These are phyloP conservation scores for Fraxinus paxiana DNA, from an alignment of 305 asterid species.

Conservation along the genomic window DNA sequence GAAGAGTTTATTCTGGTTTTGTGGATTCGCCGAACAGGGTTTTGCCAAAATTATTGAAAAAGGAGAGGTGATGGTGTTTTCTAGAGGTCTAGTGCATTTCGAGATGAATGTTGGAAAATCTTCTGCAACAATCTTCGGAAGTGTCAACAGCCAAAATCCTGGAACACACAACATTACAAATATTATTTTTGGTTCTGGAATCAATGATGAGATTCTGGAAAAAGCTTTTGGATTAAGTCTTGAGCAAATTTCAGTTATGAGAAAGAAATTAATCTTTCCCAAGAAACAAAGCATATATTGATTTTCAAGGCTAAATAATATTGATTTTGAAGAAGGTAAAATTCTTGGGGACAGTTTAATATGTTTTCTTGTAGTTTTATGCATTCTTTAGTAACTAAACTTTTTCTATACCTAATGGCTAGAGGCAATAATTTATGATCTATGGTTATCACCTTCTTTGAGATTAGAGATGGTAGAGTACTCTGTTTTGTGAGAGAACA, in stretches of 20 bases:
- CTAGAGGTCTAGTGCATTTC: slow-evolving; percentile 53
- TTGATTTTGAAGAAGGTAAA: background rate
- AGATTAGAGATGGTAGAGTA: too few relatives aligned
- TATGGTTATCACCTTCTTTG: too few relatives aligned
- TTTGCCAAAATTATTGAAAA: slow-evolving; percentile 46
- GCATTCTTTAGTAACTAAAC: too few relatives aligned
- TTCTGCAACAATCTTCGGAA: slow-evolving; percentile 39
- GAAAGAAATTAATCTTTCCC: slow-evolving; percentile 36
- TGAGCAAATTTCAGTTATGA: slow-evolving; percentile 35
- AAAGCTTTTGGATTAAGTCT: slow-evolving; percentile 50
- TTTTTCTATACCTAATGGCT: too few relatives aligned
- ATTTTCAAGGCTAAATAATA: background rate
- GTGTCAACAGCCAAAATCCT: slow-evolving; percentile 54
- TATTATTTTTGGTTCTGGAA: slow-evolving; percentile 45
- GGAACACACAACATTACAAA: slow-evolving; percentile 49
- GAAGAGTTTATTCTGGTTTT: slow-evolving; percentile 45
- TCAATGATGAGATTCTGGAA: slow-evolving; percentile 50
- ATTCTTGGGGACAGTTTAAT: background rate
- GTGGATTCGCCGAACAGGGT: slow-evolving; percentile 42
- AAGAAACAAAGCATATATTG: background rate
- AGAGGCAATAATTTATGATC: too few relatives aligned
- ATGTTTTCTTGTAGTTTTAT: too few relatives aligned
- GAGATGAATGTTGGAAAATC: slow-evolving; percentile 50
- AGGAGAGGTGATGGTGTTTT: slow-evolving; percentile 57
- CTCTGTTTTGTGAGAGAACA: too few relatives aligned